Evolutionary conservation across 2,329 filamentous ascomycete species (phyloP).

Genomic region (Cytospora leucostoma): DNA sequence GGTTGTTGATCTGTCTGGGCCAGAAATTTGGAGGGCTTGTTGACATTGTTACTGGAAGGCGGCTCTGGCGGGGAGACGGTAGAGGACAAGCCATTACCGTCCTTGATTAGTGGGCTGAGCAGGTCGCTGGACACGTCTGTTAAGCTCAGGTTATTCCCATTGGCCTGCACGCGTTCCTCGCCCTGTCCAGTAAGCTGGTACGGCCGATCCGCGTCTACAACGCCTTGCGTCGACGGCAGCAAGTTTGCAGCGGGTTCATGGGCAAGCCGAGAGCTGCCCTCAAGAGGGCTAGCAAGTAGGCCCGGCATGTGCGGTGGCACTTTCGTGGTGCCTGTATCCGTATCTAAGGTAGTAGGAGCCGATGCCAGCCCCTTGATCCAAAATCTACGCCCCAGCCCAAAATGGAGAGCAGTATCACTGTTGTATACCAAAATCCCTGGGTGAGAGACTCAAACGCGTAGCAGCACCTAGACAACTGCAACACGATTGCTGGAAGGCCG

Average conservation of each 20-base stretch:
- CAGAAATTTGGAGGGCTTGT: slow-evolving; percentile 26
- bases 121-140: slow-evolving; percentile 46
- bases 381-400: background rate
- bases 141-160: slow-evolving; percentile 39
- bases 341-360: too few species aligned
- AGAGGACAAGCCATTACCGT: slow-evolving; percentile 16
- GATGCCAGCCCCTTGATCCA: too few species aligned
- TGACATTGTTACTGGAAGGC: slow-evolving; percentile 8
- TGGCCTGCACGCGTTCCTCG: slow-evolving; percentile 17
- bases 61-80: slow-evolving; percentile 14
- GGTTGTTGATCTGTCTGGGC: slow-evolving; percentile 28
- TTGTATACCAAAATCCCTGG: background rate
- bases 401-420: background rate
- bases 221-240: slow-evolving; percentile 3
- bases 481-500: background rate
- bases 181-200: slow-evolving; percentile 17
- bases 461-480: slow-evolving; percentile 2
- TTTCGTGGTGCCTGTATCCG: background rate
- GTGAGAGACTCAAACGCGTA: background rate
- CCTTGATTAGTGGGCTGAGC: slow-evolving; percentile 37
- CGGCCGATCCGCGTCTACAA: slow-evolving; percentile 8
- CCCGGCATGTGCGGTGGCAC: slow-evolving; percentile 7
- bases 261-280: background rate
- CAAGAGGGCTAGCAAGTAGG: slow-evolving; percentile 10
- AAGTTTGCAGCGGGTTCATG: background rate